Conservation (phyloP, 2,329 filamentous ascomycete genomes). For the Epichloe brachyelytri region DNA sequence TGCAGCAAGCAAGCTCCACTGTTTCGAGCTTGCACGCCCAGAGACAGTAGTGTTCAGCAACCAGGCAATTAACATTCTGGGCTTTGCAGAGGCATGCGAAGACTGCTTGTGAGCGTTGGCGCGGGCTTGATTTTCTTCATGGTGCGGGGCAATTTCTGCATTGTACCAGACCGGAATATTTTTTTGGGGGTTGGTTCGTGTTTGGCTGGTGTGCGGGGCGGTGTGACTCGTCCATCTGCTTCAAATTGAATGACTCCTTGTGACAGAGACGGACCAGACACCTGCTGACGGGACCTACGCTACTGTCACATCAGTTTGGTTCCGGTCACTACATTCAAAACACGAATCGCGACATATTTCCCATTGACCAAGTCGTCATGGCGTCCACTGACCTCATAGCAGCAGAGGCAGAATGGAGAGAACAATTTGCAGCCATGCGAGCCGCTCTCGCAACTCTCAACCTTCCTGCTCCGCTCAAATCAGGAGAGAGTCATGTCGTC, state of each 20-base stretch:
- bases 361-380: constrained; percentile 14
- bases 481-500: constrained; percentile 36
- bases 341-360: background rate
- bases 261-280: no score
- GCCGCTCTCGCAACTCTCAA: constrained; percentile 65
- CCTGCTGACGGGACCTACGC: no score
- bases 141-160: background rate
- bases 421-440: constrained; percentile 76
- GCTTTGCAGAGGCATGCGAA: no score
- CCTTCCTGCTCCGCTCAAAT: constrained; percentile 29
- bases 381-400: constrained; percentile 22
- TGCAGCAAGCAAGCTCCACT: background rate
- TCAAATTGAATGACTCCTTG: background rate
- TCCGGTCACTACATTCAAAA: background rate
- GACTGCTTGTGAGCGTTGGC: no score
- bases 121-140: background rate
- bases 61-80: no score
- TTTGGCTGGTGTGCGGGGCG: background rate
- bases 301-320: no score
- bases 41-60: no score
- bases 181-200: no score
- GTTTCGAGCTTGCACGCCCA: no score
- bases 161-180: no score
- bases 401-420: constrained; percentile 60
- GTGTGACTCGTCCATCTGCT: constrained; percentile 1